Conservation (phyloP, 1,284 basidiomycete species). For the Apiotrichum veenhuisii region DNA sequence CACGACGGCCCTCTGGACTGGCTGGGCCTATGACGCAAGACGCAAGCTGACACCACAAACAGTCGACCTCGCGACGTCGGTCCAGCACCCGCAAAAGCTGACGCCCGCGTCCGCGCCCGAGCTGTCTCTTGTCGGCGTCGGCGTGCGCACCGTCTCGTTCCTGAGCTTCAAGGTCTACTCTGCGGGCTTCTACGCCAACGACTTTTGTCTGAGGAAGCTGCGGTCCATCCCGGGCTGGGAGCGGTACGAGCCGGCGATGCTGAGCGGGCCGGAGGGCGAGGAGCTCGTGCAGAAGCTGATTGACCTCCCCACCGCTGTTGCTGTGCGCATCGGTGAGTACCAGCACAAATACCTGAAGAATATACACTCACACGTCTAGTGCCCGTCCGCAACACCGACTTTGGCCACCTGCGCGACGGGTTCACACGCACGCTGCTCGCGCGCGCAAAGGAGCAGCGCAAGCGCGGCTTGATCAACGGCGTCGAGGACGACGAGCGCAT, state of each 20-base stretch:
- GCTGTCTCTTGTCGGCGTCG: constrained; percentile 53
- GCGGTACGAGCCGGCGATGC: not conserved
- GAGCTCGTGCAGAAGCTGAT: constrained; percentile 8
- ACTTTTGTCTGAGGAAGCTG: constrained; percentile 22
- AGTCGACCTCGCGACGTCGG: constrained; percentile 46
- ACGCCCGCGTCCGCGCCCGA: constrained; percentile 24
- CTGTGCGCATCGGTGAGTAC: constrained; percentile 47
- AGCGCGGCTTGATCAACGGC: constrained; percentile 26
- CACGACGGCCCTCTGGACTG: too few relatives aligned
- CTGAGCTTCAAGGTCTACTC: constrained; percentile 54
- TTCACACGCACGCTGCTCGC: constrained; percentile 53
- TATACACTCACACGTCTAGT: constrained; percentile 38
- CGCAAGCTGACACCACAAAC: constrained; percentile 1
- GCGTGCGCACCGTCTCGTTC: constrained; percentile 56
- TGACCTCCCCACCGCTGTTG: constrained; percentile 30
- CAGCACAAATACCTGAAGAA: too few relatives aligned
- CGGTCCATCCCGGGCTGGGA: constrained; percentile 2
- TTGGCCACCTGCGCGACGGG: constrained; percentile 55
- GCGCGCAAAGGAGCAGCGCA: constrained; percentile 49
- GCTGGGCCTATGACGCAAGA: too few relatives aligned
- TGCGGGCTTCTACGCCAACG: constrained; percentile 54
- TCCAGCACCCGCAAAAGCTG: constrained; percentile 41
- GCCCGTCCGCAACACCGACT: constrained; percentile 55
- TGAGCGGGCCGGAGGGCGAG: constrained; percentile 2
- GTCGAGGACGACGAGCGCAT: constrained; percentile 41